These are phyloP conservation scores for Aspergillus coremiiformis DNA, from an alignment of 495 filamentous ascomycete species.

Conservation along the genomic window DNA sequence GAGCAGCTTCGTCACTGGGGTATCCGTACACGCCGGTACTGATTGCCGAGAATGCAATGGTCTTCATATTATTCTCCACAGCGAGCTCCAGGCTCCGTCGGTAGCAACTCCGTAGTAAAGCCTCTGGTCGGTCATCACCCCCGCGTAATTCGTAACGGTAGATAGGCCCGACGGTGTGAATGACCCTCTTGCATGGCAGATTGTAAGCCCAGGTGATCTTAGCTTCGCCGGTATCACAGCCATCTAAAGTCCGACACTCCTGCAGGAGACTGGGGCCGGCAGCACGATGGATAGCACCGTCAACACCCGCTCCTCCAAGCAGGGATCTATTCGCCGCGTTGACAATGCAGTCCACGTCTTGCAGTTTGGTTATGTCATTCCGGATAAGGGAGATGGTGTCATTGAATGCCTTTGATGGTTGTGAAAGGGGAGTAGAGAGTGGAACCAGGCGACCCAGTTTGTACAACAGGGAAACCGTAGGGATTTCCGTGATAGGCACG, in stretches of 20 bases:
- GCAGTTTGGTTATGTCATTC: constrained; percentile 76
- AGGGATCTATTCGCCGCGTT: constrained; percentile 84
- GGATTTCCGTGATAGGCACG: constrained; percentile 48
- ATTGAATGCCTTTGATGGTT: constrained; percentile 56
- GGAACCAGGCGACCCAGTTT: constrained; percentile 25
- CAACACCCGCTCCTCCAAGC: constrained; percentile 79
- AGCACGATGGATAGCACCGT: constrained; percentile 78
- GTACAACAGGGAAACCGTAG: constrained; percentile 60
- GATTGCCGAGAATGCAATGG: constrained; percentile 73
- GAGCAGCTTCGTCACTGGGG: constrained; percentile 63
- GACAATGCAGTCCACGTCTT: constrained; percentile 70
- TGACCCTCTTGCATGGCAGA: constrained; percentile 69
- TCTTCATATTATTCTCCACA: constrained; percentile 53
- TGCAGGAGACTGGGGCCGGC: constrained; percentile 62
- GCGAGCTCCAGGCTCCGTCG: constrained; percentile 64
- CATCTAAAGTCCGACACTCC: constrained; percentile 61
- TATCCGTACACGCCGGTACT: constrained; percentile 91
- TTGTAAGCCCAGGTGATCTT: constrained; percentile 76
- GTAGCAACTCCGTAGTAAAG: constrained; percentile 64
- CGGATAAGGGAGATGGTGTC: constrained; percentile 61
- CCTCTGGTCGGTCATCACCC: constrained; percentile 34
- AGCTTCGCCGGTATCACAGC: constrained; percentile 71
- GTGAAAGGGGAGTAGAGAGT: constrained; percentile 13
- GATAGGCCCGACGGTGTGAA: constrained; percentile 88
- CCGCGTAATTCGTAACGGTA: constrained; percentile 41